These are phyloP conservation scores for Middelhovenomyces tepae DNA, from an alignment of 805 yeast genomes.

Conservation along the genomic window DNA sequence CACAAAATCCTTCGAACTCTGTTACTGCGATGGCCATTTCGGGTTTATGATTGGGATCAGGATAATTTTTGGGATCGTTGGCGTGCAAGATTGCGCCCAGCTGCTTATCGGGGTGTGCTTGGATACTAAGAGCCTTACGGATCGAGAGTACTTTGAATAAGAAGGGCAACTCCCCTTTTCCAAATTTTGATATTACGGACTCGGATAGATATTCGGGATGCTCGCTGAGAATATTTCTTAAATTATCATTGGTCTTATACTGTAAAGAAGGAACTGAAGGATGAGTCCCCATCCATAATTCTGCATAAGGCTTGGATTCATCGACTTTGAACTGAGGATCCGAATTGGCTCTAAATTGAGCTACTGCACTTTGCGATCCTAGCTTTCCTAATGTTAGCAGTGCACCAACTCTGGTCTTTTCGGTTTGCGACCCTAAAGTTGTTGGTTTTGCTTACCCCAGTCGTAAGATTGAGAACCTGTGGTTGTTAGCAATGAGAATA, in stretches of 20 bases:
- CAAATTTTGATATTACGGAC: conserved; percentile 54
- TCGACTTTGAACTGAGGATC: conserved; percentile 55
- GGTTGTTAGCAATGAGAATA: too few relatives aligned
- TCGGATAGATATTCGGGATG: conserved; percentile 56
- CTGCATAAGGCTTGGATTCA: conserved; percentile 84
- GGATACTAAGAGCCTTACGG: conserved; percentile 86
- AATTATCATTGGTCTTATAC: conserved; percentile 44
- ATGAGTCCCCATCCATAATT: conserved; percentile 99
- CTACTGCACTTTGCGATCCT: conserved; percentile 81
- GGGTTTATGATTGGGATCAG: conserved; percentile 98
- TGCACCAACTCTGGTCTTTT: neutral
- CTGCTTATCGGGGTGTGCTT: conserved; percentile 94
- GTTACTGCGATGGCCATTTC: conserved; percentile 99
- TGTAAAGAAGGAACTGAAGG: conserved; percentile 77
- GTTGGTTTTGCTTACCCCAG: conserved; percentile 47
- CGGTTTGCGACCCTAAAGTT: neutral
- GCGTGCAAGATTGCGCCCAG: conserved; percentile 70
- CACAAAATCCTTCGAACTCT: conserved; percentile 95
- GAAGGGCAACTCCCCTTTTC: conserved; percentile 75
- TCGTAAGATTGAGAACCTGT: conserved; percentile 71
- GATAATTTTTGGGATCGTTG: conserved; percentile 86
- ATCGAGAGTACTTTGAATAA: conserved; percentile 90
- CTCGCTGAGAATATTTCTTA: conserved; percentile 59
- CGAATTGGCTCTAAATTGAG: conserved; percentile 69
- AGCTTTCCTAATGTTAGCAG: conserved; percentile 42